Evolutionary conservation across 495 filamentous ascomycete species (phyloP).

Genomic region (Penicillium nucicola): DNA sequence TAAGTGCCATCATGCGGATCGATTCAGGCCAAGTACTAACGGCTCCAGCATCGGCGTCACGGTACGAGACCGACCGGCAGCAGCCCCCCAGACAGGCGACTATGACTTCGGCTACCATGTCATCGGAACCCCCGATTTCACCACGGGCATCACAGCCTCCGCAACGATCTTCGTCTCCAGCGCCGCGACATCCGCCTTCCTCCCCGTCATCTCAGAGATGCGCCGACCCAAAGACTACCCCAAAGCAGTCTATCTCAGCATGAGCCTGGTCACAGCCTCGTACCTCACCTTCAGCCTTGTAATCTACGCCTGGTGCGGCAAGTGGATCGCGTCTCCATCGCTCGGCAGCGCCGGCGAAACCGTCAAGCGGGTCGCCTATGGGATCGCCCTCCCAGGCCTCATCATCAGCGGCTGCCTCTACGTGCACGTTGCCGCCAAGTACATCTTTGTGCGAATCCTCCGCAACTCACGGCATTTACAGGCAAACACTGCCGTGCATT

Average conservation of each 20-base stretch:
- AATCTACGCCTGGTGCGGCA: slow-evolving; percentile 70
- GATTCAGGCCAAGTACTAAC: slow-evolving; percentile 2
- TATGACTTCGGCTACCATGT: slow-evolving; percentile 47
- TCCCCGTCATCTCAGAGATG: slow-evolving; percentile 76
- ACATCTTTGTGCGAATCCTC: slow-evolving; percentile 62
- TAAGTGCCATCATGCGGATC: slow-evolving; percentile 8
- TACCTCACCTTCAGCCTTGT: slow-evolving; percentile 51
- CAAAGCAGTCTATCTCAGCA: slow-evolving; percentile 62
- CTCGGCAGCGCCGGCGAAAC: slow-evolving; percentile 61
- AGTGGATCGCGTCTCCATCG: slow-evolving; percentile 63
- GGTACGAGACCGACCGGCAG: slow-evolving; percentile 34
- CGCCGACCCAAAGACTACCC: slow-evolving; percentile 61
- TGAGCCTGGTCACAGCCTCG: slow-evolving; percentile 58
- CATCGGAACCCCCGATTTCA: slow-evolving; percentile 31
- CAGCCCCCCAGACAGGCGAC: slow-evolving; percentile 31
- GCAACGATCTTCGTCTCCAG: slow-evolving; percentile 42
- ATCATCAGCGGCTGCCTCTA: slow-evolving; percentile 59
- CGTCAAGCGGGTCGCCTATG: slow-evolving; percentile 67
- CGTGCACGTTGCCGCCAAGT: slow-evolving; percentile 57
- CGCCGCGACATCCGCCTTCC: slow-evolving; percentile 64
- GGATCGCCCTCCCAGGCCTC: slow-evolving; percentile 67
- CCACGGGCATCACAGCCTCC: slow-evolving; percentile 36
- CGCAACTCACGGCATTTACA: slow-evolving; percentile 52
- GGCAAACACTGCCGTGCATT: slow-evolving; percentile 46
- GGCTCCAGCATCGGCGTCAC: slow-evolving; percentile 38